Conservation (phyloP, 1,284 basidiomycete species). For the Hemileia vastatrix region DNA sequence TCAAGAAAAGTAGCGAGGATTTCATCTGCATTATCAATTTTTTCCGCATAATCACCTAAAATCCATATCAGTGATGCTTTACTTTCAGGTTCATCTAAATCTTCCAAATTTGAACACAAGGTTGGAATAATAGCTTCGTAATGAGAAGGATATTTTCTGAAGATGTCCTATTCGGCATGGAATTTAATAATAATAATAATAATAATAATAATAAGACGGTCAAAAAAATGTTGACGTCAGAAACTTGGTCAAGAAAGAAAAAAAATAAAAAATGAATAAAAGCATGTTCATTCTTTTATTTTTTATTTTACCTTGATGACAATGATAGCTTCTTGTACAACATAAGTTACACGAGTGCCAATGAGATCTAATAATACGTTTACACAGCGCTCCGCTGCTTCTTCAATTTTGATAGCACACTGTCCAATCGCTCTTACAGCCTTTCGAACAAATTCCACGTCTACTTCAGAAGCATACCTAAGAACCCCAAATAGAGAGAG, state of each 20-base stretch:
- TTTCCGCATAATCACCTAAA: conserved; percentile 89
- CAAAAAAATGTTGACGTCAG: too few relatives aligned
- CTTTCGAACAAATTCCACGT: conserved; percentile 95
- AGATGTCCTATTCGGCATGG: conserved; percentile 59
- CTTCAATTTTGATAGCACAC: conserved; percentile 93
- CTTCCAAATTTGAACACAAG: conserved; percentile 86
- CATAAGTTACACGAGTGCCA: conserved; percentile 88
- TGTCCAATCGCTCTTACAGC: conserved; percentile 93
- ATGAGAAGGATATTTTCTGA: conserved; percentile 89
- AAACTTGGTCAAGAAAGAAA: not conserved
- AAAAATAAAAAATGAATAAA: not conserved
- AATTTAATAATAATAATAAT: not conserved
- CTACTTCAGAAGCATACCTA: conserved; percentile 95
- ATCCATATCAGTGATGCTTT: conserved; percentile 98
- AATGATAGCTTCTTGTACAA: conserved; percentile 93
- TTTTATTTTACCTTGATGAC: conserved; percentile 66
- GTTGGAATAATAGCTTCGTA: conserved; percentile 92
- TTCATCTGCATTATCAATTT: conserved; percentile 92
- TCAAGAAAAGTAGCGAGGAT: conserved; percentile 84
- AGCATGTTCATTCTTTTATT: not conserved
- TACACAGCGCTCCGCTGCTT: conserved; percentile 81
- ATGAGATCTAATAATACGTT: conserved; percentile 75
- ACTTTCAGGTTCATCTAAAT: conserved; percentile 87
- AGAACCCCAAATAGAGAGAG: too few relatives aligned
- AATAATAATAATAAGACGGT: not conserved